Percentiles rank a stretch among this genome's conserved stretches.
Evolutionary conservation across 768 basidiomycete genomes (phyloP).

Genomic region (Psilocybe cubensis): DNA sequence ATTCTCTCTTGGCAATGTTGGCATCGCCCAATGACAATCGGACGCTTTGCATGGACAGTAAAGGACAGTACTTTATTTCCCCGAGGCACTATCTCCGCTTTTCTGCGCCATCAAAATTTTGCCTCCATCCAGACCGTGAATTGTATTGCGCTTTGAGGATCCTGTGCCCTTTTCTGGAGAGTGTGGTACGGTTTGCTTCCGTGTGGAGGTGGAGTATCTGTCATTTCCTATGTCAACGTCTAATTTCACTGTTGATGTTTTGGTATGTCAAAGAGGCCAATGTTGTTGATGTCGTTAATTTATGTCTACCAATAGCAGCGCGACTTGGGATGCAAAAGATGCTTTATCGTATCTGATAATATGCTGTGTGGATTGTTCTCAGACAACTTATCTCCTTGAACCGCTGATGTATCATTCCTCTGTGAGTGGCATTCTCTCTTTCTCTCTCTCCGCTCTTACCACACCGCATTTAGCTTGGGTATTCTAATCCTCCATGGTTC

Average conservation of each 20-base stretch:
- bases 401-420: neutral
- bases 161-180: neutral
- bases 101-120: neutral
- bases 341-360: neutral
- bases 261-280: too few relatives aligned
- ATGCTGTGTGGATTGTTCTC: too few relatives aligned
- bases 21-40: too few relatives aligned
- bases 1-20: neutral
- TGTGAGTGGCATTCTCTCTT: neutral
- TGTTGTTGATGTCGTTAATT: too few relatives aligned
- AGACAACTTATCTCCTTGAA: neutral
- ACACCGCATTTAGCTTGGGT: neutral
- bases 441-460: neutral
- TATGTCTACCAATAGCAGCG: too few relatives aligned
- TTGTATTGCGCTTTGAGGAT: neutral
- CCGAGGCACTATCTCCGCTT: neutral
- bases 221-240: neutral
- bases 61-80: too few relatives aligned
- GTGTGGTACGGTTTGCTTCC: neutral
- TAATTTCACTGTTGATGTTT: neutral
- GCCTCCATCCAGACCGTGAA: too few relatives aligned
- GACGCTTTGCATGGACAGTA: too few relatives aligned
- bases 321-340: neutral
- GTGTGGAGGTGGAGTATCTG: constrained; percentile 9
- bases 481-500: too few relatives aligned